Percentiles rank a stretch among this genome's conserved stretches.
These are phyloP conservation scores for Eimeria tenella DNA, from an alignment of 169 alveolate genomes.

Conservation along the genomic window DNA sequence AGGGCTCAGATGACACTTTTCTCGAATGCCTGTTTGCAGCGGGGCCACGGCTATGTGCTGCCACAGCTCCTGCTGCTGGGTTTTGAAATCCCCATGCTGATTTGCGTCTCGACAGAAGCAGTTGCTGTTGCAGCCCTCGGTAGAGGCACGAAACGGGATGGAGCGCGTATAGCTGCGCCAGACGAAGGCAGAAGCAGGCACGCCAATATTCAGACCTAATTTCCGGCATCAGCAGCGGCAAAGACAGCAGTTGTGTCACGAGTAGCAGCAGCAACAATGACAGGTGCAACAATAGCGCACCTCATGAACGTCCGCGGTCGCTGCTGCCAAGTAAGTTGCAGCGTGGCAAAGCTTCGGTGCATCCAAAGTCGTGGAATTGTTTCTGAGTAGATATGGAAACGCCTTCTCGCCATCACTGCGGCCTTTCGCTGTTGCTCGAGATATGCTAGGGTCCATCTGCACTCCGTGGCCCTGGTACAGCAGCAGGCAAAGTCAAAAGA, in stretches of 20 bases:
- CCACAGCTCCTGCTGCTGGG: conserved; percentile 4
- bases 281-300: background rate
- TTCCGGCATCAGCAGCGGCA: background rate
- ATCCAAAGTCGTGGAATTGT: background rate
- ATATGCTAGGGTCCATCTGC: conserved; percentile 16
- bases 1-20: background rate
- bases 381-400: background rate
- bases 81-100: background rate
- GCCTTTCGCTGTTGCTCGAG: background rate
- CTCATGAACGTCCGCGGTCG: conserved; percentile 37
- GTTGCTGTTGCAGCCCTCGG: conserved; percentile 55
- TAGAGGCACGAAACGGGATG: conserved; percentile 41
- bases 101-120: background rate
- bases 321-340: conserved; percentile 6
- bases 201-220: background rate
- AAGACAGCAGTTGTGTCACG: background rate
- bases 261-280: background rate
- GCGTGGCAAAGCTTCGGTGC: background rate
- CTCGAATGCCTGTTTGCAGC: background rate
- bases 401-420: background rate
- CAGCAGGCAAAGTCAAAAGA: background rate
- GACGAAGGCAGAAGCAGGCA: background rate
- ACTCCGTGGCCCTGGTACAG: conserved; percentile 26
- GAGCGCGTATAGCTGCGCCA: conserved; percentile 36
- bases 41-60: background rate